These are phyloP conservation scores for Naegleria gruberi DNA, from an alignment of 208 protist species.

Conservation along the genomic window DNA sequence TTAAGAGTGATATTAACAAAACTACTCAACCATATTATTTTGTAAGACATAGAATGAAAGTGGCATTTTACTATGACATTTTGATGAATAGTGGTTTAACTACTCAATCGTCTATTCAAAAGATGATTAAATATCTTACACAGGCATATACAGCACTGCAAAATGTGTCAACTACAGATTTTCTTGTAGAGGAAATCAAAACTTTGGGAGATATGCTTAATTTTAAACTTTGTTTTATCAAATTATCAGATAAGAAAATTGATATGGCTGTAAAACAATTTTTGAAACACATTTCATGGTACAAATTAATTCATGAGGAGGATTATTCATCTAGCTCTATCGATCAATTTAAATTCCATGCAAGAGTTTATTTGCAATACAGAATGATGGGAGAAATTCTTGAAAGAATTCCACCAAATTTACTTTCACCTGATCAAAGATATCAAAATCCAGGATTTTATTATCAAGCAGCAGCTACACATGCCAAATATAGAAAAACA, in stretches of 20 bases:
- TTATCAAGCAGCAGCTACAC: slow-evolving; percentile 20
- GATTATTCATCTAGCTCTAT: neutral
- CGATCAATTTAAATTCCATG: neutral
- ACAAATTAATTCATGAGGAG: neutral
- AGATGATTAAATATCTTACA: neutral
- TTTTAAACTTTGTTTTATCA: neutral
- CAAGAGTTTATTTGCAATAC: neutral
- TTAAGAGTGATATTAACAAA: slow-evolving; percentile 16
- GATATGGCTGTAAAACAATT: slow-evolving; percentile 11
- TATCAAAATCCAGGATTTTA: slow-evolving; percentile 28
- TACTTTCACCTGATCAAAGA: neutral
- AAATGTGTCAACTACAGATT: neutral
- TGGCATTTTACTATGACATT: slow-evolving; percentile 28
- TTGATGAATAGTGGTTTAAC: neutral
- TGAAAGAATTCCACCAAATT: neutral
- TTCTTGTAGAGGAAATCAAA: neutral
- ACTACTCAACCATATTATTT: slow-evolving; percentile 16
- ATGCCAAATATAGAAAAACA: neutral
- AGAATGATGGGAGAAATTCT: neutral
- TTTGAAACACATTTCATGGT: slow-evolving; percentile 1
- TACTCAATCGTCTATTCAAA: neutral
- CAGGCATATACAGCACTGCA: neutral
- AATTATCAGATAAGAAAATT: neutral
- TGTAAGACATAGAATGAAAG: slow-evolving; percentile 27
- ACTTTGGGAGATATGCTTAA: neutral